Conservation (phyloP, 441 rosid species). For the Bruguiera hainesii region DNA sequence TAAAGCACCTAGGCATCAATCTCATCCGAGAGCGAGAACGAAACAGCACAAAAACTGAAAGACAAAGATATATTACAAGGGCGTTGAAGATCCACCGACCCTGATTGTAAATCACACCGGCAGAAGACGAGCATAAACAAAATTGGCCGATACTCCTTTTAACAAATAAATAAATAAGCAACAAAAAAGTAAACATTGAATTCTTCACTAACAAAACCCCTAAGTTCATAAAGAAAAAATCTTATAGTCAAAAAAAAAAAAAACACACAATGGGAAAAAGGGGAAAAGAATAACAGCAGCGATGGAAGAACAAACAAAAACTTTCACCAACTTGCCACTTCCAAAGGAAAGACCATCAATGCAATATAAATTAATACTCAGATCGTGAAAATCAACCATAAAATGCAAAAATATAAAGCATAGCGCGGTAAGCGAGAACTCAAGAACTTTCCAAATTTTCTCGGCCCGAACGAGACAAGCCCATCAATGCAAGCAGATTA, state of each 20-base stretch:
- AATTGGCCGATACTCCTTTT: conserved; percentile 17
- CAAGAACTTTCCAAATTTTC: not conserved
- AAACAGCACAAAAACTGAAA: conserved; percentile 14
- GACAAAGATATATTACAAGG: conserved; percentile 27
- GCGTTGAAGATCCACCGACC: conserved; percentile 23
- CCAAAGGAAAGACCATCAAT: not conserved
- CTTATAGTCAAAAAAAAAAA: not conserved
- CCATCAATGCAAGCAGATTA: conserved; percentile 15
- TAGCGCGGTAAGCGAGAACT: not conserved
- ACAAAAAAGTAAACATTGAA: not conserved
- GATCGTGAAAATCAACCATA: not conserved
- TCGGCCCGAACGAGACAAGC: not conserved
- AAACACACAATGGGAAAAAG: not conserved
- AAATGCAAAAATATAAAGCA: not conserved
- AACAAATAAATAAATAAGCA: not conserved
- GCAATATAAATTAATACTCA: not conserved
- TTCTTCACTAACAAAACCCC: not conserved
- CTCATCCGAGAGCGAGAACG: not conserved
- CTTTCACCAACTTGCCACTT: no score
- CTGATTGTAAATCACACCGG: conserved; percentile 20
- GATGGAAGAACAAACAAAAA: not conserved
- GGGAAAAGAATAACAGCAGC: not conserved
- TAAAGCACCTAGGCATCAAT: conserved; percentile 7
- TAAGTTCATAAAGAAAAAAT: not conserved
- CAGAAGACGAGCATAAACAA: conserved; percentile 20